Evolutionary conservation across 805 yeast species (phyloP), one percentile per base, ranked within the genome.

Genomic region (Saccharomycopsis capsularis): DNA sequence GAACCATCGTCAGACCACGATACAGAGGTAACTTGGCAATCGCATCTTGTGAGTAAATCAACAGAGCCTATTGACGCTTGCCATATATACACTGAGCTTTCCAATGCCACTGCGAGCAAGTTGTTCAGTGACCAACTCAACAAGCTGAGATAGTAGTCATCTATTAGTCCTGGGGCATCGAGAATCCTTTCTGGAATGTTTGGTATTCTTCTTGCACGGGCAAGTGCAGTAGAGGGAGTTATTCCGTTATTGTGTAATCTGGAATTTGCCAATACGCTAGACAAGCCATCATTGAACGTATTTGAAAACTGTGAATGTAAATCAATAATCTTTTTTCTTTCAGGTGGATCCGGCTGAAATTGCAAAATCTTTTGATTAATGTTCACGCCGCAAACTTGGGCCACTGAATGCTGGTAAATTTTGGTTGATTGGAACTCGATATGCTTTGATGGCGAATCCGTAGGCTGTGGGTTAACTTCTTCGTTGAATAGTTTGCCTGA

Each of bases 131-230:
- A 89, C 98, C 99, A 93, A 53, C 89, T 79, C 46, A 93, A 64
- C 37, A 91, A 70, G 60, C 89, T 89, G 47, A 89, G 72, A 63
- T 91, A 93, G 64, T 89, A 93, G 67, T 93, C 99, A 64, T 93
- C 96, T 21, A 83, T 75, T 50, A 90, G 74, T 0, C 96, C 96
- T 0, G 99, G 99, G 0, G 98, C 99, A 67, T 93, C 99, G 37
- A 93, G 71, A 1, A 93, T 95, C 55, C 95, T 76, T 56, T 87
- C 96, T 1, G 99, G 98, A 30, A 87, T 85, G 0, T 87, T 79
- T 23, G 95, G 87, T 42, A 93, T 74, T 57, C 81, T 82, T 56
- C 95, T 79, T 43, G 86, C 76, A 58, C 89, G 71, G 1, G 68
- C 62, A 38, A 53, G 55, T 32, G 57, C 60, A 16, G 64, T 57